Conservation (phyloP, 805 yeast species). For the Sugiyamaella valdiviana region DNA sequence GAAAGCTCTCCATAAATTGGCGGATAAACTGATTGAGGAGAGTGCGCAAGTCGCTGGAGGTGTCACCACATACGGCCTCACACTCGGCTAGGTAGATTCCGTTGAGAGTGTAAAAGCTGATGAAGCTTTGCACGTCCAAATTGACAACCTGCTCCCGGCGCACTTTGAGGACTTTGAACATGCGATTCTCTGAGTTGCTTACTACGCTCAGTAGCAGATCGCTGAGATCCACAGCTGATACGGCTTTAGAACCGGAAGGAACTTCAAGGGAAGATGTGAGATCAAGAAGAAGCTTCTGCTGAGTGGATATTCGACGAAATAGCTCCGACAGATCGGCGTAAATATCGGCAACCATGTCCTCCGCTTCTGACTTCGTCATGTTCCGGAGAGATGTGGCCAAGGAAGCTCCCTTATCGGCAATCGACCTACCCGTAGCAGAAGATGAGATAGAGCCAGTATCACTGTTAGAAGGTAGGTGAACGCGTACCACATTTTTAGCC, state of each 20-base stretch:
- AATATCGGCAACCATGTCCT: constrained; percentile 55
- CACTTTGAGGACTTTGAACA: constrained; percentile 71
- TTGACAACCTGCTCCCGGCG: constrained; percentile 65
- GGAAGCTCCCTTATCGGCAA: constrained; percentile 34
- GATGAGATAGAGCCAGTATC: constrained; percentile 28
- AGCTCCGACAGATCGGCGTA: constrained; percentile 65
- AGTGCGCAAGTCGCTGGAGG: constrained; percentile 56
- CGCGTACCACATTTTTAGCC: constrained; percentile 64
- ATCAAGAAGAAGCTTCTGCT: constrained; percentile 73
- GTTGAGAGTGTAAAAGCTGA: constrained; percentile 59
- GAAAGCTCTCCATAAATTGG: constrained; percentile 51
- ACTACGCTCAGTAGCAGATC: constrained; percentile 60
- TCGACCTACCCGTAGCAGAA: constrained; percentile 22
- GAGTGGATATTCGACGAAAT: constrained; percentile 63
- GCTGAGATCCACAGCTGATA: constrained; percentile 53
- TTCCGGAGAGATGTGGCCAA: constrained; percentile 49
- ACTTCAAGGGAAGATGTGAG: constrained; percentile 48
- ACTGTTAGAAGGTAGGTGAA: constrained; percentile 45
- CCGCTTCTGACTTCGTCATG: constrained; percentile 70
- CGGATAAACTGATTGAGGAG: constrained; percentile 61
- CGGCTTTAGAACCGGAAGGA: constrained; percentile 3
- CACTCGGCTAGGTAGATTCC: constrained; percentile 73
- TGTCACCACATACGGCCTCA: constrained; percentile 71
- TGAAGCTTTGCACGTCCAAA: constrained; percentile 53
- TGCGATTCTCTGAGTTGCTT: constrained; percentile 63